Evolutionary conservation across 2,329 filamentous ascomycete genomes (phyloP).

Genomic region (Elsinoe australis): DNA sequence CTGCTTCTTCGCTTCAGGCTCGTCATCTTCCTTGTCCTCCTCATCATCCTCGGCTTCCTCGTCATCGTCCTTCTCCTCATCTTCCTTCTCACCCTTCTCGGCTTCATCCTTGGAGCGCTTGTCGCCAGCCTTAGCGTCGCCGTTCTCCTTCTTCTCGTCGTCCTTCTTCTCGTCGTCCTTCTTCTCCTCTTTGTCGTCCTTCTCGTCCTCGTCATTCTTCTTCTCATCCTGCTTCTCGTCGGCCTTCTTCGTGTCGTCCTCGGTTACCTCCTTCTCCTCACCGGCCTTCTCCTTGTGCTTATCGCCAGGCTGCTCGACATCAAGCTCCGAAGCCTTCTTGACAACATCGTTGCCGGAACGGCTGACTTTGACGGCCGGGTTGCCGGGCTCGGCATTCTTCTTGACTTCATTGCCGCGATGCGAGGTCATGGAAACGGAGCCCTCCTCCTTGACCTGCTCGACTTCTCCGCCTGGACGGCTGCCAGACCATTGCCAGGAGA

Average conservation of each 20-base stretch:
- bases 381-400: constrained; percentile 53
- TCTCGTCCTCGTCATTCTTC: constrained; percentile 21
- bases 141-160: constrained; percentile 23
- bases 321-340: constrained; percentile 54
- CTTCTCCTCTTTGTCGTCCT: constrained; percentile 22
- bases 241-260: constrained; percentile 20
- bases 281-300: constrained; percentile 27
- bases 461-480: constrained; percentile 51
- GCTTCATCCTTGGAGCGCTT: constrained; percentile 18
- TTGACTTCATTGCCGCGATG: constrained; percentile 57
- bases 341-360: constrained; percentile 57
- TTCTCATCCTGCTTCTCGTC: constrained; percentile 22
- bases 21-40: constrained; percentile 26
- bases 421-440: constrained; percentile 53
- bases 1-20: constrained; percentile 25
- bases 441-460: constrained; percentile 49
- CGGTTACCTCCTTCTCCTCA: constrained; percentile 23
- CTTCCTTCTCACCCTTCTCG: constrained; percentile 22
- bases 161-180: constrained; percentile 21
- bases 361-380: constrained; percentile 54
- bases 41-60: constrained; percentile 26
- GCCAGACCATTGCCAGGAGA: constrained; percentile 56
- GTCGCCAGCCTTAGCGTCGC: constrained; percentile 22
- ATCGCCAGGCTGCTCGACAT: constrained; percentile 44
- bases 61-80: constrained; percentile 25